Percentiles rank a stretch among this genome's conserved stretches.
Conservation (phyloP, 176 grass and related monocot species). For the Calamus simplicifolius region DNA sequence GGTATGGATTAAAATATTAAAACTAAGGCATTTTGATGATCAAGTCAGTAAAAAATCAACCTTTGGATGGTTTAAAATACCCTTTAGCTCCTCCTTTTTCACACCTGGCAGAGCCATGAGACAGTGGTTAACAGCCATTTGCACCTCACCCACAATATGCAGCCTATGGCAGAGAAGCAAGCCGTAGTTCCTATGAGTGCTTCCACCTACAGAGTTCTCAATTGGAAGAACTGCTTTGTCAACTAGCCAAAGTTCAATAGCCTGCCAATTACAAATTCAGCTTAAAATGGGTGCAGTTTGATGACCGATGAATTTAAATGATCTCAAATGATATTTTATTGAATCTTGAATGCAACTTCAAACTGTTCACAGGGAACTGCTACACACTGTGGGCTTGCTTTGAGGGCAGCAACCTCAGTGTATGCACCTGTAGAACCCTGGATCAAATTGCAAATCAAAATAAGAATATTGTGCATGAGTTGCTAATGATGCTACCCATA, state of each 20-base stretch:
- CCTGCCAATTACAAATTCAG: constrained; percentile 24
- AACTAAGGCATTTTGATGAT: background rate
- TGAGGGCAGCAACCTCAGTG: constrained; percentile 42
- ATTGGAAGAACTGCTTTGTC: constrained; percentile 53
- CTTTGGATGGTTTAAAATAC: constrained; percentile 47
- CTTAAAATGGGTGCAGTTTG: background rate
- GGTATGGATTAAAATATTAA: background rate
- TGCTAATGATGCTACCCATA: no score
- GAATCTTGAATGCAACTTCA: constrained; percentile 48
- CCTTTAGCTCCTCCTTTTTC: constrained; percentile 26
- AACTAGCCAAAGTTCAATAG: constrained; percentile 49
- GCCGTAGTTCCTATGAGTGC: no score
- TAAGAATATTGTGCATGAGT: no score
- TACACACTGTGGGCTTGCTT: constrained; percentile 39
- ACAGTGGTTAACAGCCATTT: constrained; percentile 36
- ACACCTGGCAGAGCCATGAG: constrained; percentile 48
- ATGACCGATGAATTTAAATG: no score
- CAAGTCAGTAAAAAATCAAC: constrained; percentile 3
- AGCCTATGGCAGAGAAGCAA: no score
- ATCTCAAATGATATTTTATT: no score
- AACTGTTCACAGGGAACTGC: constrained; percentile 45
- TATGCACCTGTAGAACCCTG: constrained; percentile 45
- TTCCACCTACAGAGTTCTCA: no score
- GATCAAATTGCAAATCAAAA: constrained; percentile 4
- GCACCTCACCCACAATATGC: no score